Conservation (phyloP, 331 rosid genomes). For the Spiraea crenata region DNA sequence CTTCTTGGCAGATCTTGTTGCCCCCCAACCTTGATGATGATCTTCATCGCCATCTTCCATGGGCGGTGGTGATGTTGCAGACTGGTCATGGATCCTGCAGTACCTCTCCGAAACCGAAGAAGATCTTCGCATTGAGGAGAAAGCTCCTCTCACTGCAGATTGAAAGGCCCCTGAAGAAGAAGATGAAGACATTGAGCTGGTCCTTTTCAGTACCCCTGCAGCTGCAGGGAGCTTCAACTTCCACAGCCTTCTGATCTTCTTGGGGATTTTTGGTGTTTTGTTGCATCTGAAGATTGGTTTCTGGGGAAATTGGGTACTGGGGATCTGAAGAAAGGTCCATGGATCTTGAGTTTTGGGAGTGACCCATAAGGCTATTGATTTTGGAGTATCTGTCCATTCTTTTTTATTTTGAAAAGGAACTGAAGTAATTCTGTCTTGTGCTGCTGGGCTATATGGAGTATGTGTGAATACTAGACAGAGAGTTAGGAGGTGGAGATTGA, state of each 20-base stretch:
- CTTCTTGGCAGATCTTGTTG: conserved; percentile 35
- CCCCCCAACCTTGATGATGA: background rate
- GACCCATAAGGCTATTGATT: conserved; percentile 24
- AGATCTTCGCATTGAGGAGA: conserved; percentile 63
- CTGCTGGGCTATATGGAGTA: no score
- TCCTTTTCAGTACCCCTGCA: conserved; percentile 34
- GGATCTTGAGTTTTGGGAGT: conserved; percentile 53
- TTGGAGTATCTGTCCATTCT: conserved; percentile 51
- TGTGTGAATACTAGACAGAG: background rate
- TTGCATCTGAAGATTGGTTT: conserved; percentile 6
- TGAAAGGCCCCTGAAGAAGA: conserved; percentile 36
- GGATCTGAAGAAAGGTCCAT: conserved; percentile 53
- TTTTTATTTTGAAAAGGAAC: background rate
- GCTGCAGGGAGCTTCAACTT: conserved; percentile 7
- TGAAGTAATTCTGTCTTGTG: background rate
- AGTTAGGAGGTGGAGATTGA: background rate
- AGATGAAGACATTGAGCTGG: conserved; percentile 48
- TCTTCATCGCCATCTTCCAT: conserved; percentile 20
- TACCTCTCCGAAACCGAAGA: conserved; percentile 79
- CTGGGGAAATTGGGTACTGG: conserved; percentile 27
- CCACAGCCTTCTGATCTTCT: background rate
- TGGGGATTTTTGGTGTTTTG: background rate
- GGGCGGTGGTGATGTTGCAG: conserved; percentile 36
- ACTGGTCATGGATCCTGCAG: conserved; percentile 72
- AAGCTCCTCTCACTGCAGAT: conserved; percentile 51